Evolutionary conservation across 345 rosid species (phyloP).

Genomic region (Pugionium dolabratum): DNA sequence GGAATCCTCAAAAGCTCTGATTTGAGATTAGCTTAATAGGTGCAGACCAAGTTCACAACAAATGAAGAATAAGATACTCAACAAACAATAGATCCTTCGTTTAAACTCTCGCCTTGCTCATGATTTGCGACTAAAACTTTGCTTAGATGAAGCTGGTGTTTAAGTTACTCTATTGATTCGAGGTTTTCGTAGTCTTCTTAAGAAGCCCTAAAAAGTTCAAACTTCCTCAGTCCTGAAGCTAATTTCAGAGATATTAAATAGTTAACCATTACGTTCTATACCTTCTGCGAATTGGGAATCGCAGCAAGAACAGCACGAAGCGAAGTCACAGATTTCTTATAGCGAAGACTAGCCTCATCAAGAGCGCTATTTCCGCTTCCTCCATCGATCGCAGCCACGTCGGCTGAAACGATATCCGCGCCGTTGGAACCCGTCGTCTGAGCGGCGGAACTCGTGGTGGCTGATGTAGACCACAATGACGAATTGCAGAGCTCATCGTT

Average conservation of each 20-base stretch:
- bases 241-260: too few species aligned
- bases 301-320: slow-evolving; percentile 81
- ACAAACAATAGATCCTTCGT: slow-evolving; percentile 21
- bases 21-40: background rate
- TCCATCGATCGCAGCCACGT: slow-evolving; percentile 56
- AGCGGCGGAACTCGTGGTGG: slow-evolving; percentile 30
- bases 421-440: slow-evolving; percentile 28
- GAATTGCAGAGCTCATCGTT: slow-evolving; percentile 96
- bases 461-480: slow-evolving; percentile 67
- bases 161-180: background rate
- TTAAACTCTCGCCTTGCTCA: slow-evolving; percentile 3
- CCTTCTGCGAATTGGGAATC: slow-evolving; percentile 81
- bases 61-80: background rate
- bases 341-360: slow-evolving; percentile 82
- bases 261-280: slow-evolving; percentile 17
- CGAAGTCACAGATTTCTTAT: slow-evolving; percentile 80
- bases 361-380: slow-evolving; percentile 68
- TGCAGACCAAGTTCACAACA: background rate
- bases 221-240: too few species aligned
- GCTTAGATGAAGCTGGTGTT: background rate
- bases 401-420: slow-evolving; percentile 39
- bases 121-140: background rate
- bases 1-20: background rate
- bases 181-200: too few species aligned
- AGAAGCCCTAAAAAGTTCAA: too few species aligned